Percentiles rank a stretch among this genome's conserved stretches.
phyloP scores from a whole-genome alignment of 2,329 filamentous ascomycete species.

The Arthrobotrys megalospora region DNA sequence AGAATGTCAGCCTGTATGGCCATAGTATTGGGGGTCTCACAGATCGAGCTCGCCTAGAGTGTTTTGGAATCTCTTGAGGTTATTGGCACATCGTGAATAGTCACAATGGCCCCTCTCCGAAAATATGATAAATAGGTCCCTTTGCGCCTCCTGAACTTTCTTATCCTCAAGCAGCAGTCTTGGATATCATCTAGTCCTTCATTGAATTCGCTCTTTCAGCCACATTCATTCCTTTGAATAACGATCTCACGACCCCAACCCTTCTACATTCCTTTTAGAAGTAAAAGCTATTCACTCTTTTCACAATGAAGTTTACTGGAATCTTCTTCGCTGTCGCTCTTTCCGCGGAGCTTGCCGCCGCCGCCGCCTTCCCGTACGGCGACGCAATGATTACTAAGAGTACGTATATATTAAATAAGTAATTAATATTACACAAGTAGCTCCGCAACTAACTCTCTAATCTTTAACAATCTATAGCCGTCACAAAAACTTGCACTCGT shows the following conservation, averaged over 20 bases:
- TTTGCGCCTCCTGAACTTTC: background rate
- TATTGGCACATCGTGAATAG: background rate
- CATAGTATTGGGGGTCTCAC: background rate
- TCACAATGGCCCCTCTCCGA: background rate
- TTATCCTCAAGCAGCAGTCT: slow-evolving; percentile 5
- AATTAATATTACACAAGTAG: too few relatives aligned
- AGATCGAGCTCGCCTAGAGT: background rate
- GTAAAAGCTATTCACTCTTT: background rate
- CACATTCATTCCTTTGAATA: slow-evolving; percentile 17
- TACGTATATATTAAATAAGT: background rate
- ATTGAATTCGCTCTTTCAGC: slow-evolving; percentile 12
- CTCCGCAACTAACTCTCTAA: background rate
- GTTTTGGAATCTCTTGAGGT: background rate
- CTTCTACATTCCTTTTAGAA: slow-evolving; percentile 8
- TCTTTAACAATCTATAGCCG: background rate
- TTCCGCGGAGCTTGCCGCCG: background rate
- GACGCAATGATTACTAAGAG: background rate
- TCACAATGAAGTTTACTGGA: slow-evolving; percentile 24
- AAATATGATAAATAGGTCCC: slow-evolving; percentile 15
- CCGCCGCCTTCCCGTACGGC: background rate
- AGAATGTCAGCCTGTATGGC: background rate
- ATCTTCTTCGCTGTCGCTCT: slow-evolving; percentile 6
- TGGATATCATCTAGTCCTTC: slow-evolving; percentile 8
- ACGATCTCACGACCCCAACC: background rate
- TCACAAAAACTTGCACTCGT: slow-evolving; percentile 2